phyloP scores from a whole-genome alignment of 2,329 filamentous ascomycete species.

The Paracamarosporium sp. region DNA sequence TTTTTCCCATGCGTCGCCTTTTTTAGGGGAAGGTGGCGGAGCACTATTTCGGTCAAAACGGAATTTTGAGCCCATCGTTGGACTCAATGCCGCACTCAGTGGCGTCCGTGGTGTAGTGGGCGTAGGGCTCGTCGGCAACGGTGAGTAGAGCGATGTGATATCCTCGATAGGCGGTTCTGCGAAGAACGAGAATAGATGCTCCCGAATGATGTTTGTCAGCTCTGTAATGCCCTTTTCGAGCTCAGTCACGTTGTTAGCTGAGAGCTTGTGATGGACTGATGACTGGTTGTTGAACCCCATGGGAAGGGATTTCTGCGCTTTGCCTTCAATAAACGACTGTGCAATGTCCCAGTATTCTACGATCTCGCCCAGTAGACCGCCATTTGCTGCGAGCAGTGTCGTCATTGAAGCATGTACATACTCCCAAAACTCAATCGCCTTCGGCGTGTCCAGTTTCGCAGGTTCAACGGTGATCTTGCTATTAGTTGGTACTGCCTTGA shows the following conservation, averaged over 20 bases:
- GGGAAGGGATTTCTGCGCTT: slow-evolving; percentile 79
- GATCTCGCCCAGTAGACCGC: slow-evolving; percentile 86
- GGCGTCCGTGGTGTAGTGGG: slow-evolving; percentile 66
- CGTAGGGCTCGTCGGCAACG: slow-evolving; percentile 72
- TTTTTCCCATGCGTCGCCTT: slow-evolving; percentile 90
- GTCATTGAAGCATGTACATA: slow-evolving; percentile 78
- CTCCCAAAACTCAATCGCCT: slow-evolving; percentile 92
- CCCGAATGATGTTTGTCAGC: slow-evolving; percentile 81
- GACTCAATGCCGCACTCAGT: slow-evolving; percentile 61
- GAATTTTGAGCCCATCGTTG: slow-evolving; percentile 74
- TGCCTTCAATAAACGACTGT: slow-evolving; percentile 87
- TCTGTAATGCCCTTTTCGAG: slow-evolving; percentile 81
- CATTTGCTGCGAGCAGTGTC: slow-evolving; percentile 73
- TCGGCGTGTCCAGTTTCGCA: slow-evolving; percentile 73
- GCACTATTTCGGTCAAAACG: slow-evolving; percentile 79
- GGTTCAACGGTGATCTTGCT: slow-evolving; percentile 61
- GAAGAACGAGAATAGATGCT: slow-evolving; percentile 82
- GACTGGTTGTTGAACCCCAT: slow-evolving; percentile 83
- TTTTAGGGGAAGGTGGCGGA: slow-evolving; percentile 74
- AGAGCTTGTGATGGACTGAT: slow-evolving; percentile 79
- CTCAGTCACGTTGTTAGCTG: slow-evolving; percentile 71
- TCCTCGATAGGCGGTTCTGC: slow-evolving; percentile 88
- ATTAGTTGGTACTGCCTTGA: slow-evolving; percentile 76
- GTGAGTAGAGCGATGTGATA: slow-evolving; percentile 84
- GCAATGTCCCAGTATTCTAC: slow-evolving; percentile 94